Evolutionary conservation across 1,284 basidiomycete species (phyloP).

Genomic region (Ceratorhiza oryzae-sativae): DNA sequence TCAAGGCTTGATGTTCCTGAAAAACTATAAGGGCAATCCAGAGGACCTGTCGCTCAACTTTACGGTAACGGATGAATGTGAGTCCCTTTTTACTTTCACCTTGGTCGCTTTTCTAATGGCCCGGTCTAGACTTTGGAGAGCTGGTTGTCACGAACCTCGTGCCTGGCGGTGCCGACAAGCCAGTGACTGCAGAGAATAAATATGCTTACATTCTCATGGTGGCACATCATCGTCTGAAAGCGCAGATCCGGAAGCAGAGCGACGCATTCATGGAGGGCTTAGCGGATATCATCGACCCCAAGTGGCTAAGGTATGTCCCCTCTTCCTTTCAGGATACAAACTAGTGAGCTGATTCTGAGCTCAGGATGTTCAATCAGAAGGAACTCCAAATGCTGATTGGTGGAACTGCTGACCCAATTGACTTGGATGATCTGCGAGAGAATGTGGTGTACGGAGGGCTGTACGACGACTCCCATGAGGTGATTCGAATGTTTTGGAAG

Average conservation of each 20-base stretch:
- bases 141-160: slow-evolving; percentile 82
- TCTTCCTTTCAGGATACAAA: background rate
- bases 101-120: background rate
- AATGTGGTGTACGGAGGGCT: slow-evolving; percentile 83
- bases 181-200: slow-evolving; percentile 90
- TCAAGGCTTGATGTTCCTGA: slow-evolving; percentile 89
- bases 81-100: slow-evolving; percentile 43
- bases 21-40: slow-evolving; percentile 87
- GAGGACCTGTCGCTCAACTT: slow-evolving; percentile 96
- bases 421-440: slow-evolving; percentile 76
- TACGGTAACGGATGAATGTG: slow-evolving; percentile 86
- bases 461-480: slow-evolving; percentile 71
- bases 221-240: slow-evolving; percentile 87
- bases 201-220: slow-evolving; percentile 91
- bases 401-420: slow-evolving; percentile 82
- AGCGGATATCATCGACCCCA: slow-evolving; percentile 85
- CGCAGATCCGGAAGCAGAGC: slow-evolving; percentile 88
- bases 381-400: slow-evolving; percentile 88
- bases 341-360: background rate
- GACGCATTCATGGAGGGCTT: slow-evolving; percentile 79
- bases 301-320: slow-evolving; percentile 77
- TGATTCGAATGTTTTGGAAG: slow-evolving; percentile 80
- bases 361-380: slow-evolving; percentile 92
- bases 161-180: slow-evolving; percentile 80
- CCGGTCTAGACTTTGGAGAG: slow-evolving; percentile 80